Evolutionary conservation across 2,329 filamentous ascomycete species (phyloP).

Genomic region (Paraphaeosphaeria minitans): DNA sequence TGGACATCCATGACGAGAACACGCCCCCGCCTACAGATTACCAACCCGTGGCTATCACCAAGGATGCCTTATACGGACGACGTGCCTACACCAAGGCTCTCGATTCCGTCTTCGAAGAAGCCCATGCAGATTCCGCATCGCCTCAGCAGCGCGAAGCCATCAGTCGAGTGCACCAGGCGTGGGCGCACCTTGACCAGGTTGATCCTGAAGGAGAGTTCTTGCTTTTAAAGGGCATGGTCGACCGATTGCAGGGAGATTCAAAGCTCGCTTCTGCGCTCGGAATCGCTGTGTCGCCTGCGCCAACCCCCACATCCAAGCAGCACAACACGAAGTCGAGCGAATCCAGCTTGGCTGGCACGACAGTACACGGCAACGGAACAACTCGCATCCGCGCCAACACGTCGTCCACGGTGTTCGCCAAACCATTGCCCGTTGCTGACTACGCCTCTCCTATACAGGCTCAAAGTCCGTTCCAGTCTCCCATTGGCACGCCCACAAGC

Average conservation of each 20-base stretch:
- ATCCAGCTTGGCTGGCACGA: conserved; percentile 40
- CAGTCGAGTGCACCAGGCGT: conserved; percentile 81
- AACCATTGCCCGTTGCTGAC: conserved; percentile 24
- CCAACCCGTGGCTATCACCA: conserved; percentile 62
- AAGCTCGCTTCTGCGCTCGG: conserved; percentile 62
- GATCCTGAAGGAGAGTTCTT: conserved; percentile 92
- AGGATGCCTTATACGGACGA: conserved; percentile 82
- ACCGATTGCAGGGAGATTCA: conserved; percentile 71
- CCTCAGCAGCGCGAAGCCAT: conserved; percentile 81
- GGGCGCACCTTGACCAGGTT: conserved; percentile 79
- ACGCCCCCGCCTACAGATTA: conserved; percentile 55
- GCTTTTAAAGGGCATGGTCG: conserved; percentile 76
- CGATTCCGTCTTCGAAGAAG: conserved; percentile 81
- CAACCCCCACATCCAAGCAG: conserved; percentile 37
- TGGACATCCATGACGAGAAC: conserved; percentile 64
- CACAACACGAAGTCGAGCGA: conserved; percentile 41
- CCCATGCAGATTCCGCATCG: conserved; percentile 77
- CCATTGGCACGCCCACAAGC: conserved; percentile 33
- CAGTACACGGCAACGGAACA: conserved; percentile 41
- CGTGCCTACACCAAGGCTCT: conserved; percentile 81
- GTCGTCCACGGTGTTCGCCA: conserved; percentile 24
- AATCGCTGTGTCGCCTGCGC: conserved; percentile 36
- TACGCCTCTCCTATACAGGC: conserved; percentile 22
- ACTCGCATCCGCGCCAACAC: conserved; percentile 42
- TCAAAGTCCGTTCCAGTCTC: conserved; percentile 27